Evolutionary conservation across 768 basidiomycete species (phyloP), one percentile per base, ranked within the genome.

Genomic region (Boletus insuetus): DNA sequence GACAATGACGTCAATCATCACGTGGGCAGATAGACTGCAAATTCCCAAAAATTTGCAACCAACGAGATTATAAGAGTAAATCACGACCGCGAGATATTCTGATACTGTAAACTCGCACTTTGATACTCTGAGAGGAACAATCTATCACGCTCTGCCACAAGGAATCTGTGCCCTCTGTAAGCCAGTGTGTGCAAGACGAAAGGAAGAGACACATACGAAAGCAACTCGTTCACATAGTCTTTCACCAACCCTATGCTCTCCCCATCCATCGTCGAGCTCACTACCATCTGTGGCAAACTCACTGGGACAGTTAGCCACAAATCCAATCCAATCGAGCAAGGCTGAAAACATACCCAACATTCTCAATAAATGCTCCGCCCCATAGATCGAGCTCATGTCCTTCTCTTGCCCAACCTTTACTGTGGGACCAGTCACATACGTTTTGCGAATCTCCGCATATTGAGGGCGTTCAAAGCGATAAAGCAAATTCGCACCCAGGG

Each of bases 391-490:
- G 67, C 91, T 93, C 87, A 97, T 91, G 64, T 91, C 86, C 69
- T 84, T 88, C 66, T 92, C 91, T 58, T 84, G 77, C 6, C 77
- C 81, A 12, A 86, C 76, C 47, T 80, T 73, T 26, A 91, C 88
- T 47, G 84, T 80, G 46, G 79, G 84, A 1, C 87, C 89, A 8
- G 90, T 91, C 58, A 86, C 82, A 60, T 86, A 91, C 58, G 73
- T 72, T 64, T 86, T 85, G 42, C 89, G 82, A 22, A 91, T 80
- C 46, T 87, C 84, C 6, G 87, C 86, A 58, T 96, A 98, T 69
- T 98, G 95, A 7, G 85, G 84, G n/a, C 96, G 83, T 70, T 99
- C 96, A 61, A 96, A 94, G 19, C 94, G 87, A 67, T 98, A 99
- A 4, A 98, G 79, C 26, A 99, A 80, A 70, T 91, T 94, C 53